Evolutionary conservation across 805 yeast genomes (phyloP).

Genomic region (Kodamaea fukazawae): DNA sequence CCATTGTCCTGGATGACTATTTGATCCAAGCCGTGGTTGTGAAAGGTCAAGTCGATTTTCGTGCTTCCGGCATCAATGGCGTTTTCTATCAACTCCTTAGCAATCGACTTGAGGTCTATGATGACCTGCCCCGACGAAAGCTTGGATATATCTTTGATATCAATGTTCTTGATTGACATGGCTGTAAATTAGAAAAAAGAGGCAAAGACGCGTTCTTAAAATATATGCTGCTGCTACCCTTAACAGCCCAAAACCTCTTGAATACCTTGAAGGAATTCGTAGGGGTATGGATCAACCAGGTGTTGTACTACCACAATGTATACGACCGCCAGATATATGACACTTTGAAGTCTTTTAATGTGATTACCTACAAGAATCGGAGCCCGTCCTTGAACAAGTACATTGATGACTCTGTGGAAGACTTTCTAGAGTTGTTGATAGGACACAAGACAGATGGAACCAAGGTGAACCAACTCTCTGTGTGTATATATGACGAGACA

Average conservation of each 20-base stretch:
- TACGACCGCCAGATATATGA: slow-evolving; percentile 54
- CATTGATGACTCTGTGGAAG: slow-evolving; percentile 35
- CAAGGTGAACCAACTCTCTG: slow-evolving; percentile 27
- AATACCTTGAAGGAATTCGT: slow-evolving; percentile 47
- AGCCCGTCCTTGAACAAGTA: slow-evolving; percentile 49
- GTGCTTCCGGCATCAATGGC: slow-evolving; percentile 75
- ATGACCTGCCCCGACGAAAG: slow-evolving; percentile 95
- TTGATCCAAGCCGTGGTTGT: slow-evolving; percentile 69
- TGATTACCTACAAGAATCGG: slow-evolving; percentile 41
- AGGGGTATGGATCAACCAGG: slow-evolving; percentile 50
- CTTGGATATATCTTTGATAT: slow-evolving; percentile 55
- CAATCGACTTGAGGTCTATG: slow-evolving; percentile 68
- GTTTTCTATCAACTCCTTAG: slow-evolving; percentile 86
- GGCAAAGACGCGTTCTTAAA: not conserved
- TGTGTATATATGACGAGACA: slow-evolving; percentile 37
- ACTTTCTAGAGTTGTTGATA: slow-evolving; percentile 16
- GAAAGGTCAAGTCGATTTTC: slow-evolving; percentile 63
- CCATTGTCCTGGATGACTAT: slow-evolving; percentile 73
- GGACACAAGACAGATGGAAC: slow-evolving; percentile 7
- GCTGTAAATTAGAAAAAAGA: not conserved
- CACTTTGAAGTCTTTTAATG: slow-evolving; percentile 39
- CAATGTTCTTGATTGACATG: slow-evolving; percentile 8
- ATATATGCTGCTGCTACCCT: slow-evolving; percentile 5
- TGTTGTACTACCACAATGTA: slow-evolving; percentile 50
- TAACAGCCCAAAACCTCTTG: slow-evolving; percentile 29